Evolutionary conservation across 2,329 filamentous ascomycete genomes (phyloP), one percentile per base, ranked within the genome.

Genomic region (Ceratocystiopsis minuta): DNA sequence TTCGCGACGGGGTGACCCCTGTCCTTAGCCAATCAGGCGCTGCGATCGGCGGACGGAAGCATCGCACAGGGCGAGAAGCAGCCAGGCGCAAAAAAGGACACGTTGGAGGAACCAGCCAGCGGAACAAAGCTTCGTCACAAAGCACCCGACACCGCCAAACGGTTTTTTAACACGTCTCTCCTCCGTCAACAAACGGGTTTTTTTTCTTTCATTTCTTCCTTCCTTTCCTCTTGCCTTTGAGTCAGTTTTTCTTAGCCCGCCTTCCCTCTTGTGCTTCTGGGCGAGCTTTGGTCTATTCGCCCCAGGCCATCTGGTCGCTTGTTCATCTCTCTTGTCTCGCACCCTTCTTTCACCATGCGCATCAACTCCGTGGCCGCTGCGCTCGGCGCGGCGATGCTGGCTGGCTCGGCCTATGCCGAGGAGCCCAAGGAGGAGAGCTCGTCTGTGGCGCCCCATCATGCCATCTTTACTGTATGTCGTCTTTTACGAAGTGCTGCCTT

Each of bases 401-500:
- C 78, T 51, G 72, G 77, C 59, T 74, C 75, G 51, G 78, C 78
- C 55, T 70, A 75, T 51, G 74, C 77, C 49, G 79, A 81, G 50
- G 75, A 81, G 50, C 66, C 69, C 48, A 64, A 60, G 49, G 66
- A 68, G 43, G 63, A 66, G 47, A 60, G 56, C 52, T 57, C 63
- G 36, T 55, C 61, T 37, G 66, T 69, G 40, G 61, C 70, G 40
- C 66, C 79, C 45, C 68, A 78, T 57, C 75, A 84, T 53, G 81
- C 88, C 38, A 82, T 76, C 44, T 95, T 95, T 59, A 93, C 86
- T 50, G 87, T 94, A 70, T 68, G 85, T 70, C 15, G 17, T 18
- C 7, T 6, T 28, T 20, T 32, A 10, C 24, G 11, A 28, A 6
- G 7, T n/a, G n/a, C n/a, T n/a, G n/a, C n/a, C n/a, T n/a, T n/a